phyloP scores from a whole-genome alignment of 306 rosid genomes.

The Parietaria judaica region DNA sequence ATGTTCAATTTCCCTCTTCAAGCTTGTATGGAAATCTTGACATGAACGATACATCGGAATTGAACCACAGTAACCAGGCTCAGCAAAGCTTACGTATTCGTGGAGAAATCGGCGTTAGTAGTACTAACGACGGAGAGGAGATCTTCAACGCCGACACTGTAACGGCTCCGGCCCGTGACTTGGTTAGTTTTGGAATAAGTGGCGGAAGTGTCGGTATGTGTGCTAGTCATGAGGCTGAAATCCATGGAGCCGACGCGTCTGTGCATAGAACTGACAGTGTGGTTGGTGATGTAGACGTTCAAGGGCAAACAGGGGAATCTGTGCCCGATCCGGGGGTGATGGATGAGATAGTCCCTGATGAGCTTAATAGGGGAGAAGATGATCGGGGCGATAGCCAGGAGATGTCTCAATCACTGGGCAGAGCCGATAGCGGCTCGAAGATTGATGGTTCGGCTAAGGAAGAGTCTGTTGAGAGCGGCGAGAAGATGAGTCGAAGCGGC shows the following conservation, averaged over 20 bases:
- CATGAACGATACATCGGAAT: slow-evolving; percentile 83
- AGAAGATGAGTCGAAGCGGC: slow-evolving; percentile 70
- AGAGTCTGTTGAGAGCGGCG: slow-evolving; percentile 95
- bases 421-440: slow-evolving; percentile 96
- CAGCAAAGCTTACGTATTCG: slow-evolving; percentile 68
- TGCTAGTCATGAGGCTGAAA: slow-evolving; percentile 99
- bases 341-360: slow-evolving; percentile 92
- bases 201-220: slow-evolving; percentile 99
- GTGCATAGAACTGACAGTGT: slow-evolving; percentile 93
- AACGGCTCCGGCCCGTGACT: slow-evolving; percentile 86
- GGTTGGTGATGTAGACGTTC: slow-evolving; percentile 89
- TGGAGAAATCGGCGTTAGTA: slow-evolving; percentile 83
- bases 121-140: slow-evolving; percentile 88
- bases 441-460: slow-evolving; percentile 87
- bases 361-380: slow-evolving; percentile 61
- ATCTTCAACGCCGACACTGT: slow-evolving; percentile 86
- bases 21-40: slow-evolving; percentile 82
- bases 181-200: slow-evolving; percentile 85
- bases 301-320: slow-evolving; percentile 98
- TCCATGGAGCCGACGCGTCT: slow-evolving; percentile 84
- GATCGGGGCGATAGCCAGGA: slow-evolving; percentile 96
- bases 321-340: slow-evolving; percentile 78
- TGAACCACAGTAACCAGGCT: slow-evolving; percentile 84
- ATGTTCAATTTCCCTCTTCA: slow-evolving; percentile 88
- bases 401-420: slow-evolving; percentile 77